Evolutionary conservation across 164 flowering plant genomes (phyloP).

Genomic region (Magnolia kwangsiensis): DNA sequence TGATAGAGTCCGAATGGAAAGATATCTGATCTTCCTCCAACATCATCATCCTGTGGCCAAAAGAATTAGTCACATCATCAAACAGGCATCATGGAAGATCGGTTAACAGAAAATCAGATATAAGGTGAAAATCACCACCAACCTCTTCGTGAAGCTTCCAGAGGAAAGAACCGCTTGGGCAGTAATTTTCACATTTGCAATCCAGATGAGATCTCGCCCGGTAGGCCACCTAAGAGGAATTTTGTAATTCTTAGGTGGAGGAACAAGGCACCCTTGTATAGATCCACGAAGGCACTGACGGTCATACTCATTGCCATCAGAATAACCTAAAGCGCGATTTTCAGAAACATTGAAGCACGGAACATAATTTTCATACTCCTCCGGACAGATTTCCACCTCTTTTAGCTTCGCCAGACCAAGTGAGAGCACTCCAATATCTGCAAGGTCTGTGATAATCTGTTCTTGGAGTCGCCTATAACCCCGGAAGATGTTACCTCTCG

Average conservation of each 20-base stretch:
- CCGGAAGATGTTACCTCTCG: constrained; percentile 55
- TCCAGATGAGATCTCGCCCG: constrained; percentile 93
- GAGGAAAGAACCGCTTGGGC: constrained; percentile 94
- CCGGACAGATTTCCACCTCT: constrained; percentile 72
- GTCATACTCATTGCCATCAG: constrained; percentile 44
- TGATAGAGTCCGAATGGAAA: constrained; percentile 73
- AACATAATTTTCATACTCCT: constrained; percentile 66
- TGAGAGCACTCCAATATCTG: constrained; percentile 83
- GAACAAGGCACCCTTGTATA: constrained; percentile 58
- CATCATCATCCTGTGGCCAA: constrained; percentile 87
- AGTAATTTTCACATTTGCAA: constrained; percentile 82
- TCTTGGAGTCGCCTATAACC: constrained; percentile 79
- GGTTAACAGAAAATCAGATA: neutral
- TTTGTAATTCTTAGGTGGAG: constrained; percentile 72
- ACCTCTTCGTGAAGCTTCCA: constrained; percentile 98
- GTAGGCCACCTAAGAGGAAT: constrained; percentile 97
- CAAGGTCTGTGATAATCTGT: constrained; percentile 71
- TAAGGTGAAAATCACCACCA: neutral
- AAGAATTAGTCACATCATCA: constrained; percentile 11
- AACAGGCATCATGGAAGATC: neutral
- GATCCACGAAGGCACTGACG: constrained; percentile 52
- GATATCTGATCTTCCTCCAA: constrained; percentile 94
- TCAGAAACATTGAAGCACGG: constrained; percentile 86
- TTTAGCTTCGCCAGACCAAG: constrained; percentile 54
- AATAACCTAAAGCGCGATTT: constrained; percentile 40